These are phyloP conservation scores for Cucurbita moschata DNA, from an alignment of 306 rosid species.

Conservation along the genomic window DNA sequence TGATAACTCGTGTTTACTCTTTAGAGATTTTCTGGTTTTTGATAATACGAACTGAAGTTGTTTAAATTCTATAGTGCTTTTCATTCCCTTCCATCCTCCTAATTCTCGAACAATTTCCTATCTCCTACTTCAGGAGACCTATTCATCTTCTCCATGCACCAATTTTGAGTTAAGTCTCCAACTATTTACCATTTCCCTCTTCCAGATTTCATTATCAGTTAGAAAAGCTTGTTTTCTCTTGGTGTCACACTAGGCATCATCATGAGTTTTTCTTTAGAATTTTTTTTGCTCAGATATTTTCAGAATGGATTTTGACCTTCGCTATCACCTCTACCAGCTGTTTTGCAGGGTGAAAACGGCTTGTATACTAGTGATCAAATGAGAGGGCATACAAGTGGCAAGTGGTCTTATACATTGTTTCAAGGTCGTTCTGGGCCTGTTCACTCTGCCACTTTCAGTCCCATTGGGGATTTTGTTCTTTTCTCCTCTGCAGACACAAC, in stretches of 20 bases:
- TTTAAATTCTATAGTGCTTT: background rate
- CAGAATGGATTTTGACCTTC: constrained; percentile 1
- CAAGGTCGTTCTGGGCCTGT: constrained; percentile 99
- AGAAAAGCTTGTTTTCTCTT: background rate
- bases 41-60: background rate
- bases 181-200: background rate
- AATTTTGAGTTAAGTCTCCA: background rate
- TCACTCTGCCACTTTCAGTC: constrained; percentile 77
- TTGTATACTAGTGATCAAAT: constrained; percentile 40
- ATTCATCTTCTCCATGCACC: background rate
- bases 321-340: constrained; percentile 41
- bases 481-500: constrained; percentile 92
- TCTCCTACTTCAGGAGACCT: background rate
- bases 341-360: constrained; percentile 60
- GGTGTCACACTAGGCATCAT: background rate
- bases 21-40: background rate
- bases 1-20: background rate
- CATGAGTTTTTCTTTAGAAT: background rate
- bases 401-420: constrained; percentile 59
- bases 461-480: constrained; percentile 73
- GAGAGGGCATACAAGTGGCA: constrained; percentile 42
- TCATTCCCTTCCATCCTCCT: background rate
- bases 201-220: background rate
- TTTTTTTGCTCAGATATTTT: background rate
- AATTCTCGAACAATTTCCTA: background rate